Conservation (phyloP, 2,329 filamentous ascomycete genomes). For the Aspergillus sp. region DNA sequence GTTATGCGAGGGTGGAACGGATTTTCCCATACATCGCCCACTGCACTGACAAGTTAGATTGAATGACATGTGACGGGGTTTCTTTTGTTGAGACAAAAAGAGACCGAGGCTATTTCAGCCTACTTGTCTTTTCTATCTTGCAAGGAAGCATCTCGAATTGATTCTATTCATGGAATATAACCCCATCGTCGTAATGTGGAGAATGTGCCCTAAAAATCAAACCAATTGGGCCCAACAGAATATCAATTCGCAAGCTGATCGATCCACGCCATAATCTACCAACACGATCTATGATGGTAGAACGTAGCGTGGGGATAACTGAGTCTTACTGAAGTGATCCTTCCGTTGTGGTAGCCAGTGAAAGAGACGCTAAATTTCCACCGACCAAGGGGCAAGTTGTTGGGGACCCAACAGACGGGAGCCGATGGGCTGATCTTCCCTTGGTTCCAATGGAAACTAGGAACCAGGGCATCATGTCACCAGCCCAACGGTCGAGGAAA, state of each 20-base stretch:
- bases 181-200: too few species aligned
- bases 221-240: not conserved
- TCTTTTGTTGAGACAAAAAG: too few species aligned
- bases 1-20: too few species aligned
- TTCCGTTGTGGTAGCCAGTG: not conserved
- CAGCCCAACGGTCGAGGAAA: not conserved
- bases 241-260: not conserved
- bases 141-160: too few species aligned
- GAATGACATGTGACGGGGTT: too few species aligned
- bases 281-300: not conserved
- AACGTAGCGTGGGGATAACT: not conserved
- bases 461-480: not conserved
- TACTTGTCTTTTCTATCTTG: too few species aligned
- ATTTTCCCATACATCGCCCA: too few species aligned
- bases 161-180: too few species aligned
- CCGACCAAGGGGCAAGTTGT: not conserved
- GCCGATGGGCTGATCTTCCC: not conserved
- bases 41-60: too few species aligned
- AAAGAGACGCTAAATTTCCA: not conserved
- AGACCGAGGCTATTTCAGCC: too few species aligned
- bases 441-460: not conserved
- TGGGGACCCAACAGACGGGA: not conserved
- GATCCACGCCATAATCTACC: not conserved
- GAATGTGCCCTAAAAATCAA: not conserved
- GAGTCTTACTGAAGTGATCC: not conserved